Percentiles rank a stretch among this genome's conserved stretches.
These are phyloP conservation scores for Scytalidium lignicola DNA, from an alignment of 2,329 filamentous ascomycete species.

Conservation along the genomic window DNA sequence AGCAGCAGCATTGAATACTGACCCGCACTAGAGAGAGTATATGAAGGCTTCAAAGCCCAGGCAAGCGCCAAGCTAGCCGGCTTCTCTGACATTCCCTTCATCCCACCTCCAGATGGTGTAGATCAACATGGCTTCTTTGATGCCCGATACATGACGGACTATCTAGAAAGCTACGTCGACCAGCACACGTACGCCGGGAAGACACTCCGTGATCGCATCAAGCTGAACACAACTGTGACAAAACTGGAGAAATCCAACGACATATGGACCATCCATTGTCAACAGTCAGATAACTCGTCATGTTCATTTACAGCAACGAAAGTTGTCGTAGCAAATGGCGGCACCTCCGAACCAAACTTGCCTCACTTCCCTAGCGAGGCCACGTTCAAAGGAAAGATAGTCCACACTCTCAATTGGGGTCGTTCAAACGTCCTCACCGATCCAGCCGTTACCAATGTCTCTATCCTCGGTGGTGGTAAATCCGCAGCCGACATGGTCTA, in stretches of 20 bases:
- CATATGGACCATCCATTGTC: conserved; percentile 11
- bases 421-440: conserved; percentile 20
- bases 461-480: conserved; percentile 31
- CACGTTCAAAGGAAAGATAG: conserved; percentile 22
- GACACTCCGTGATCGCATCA: conserved; percentile 19
- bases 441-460: conserved; percentile 18
- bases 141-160: conserved; percentile 23
- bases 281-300: neutral
- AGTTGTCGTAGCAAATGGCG: too few species aligned
- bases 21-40: conserved; percentile 12
- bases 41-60: conserved; percentile 28
- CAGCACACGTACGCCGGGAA: conserved; percentile 10
- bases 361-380: conserved; percentile 25
- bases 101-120: conserved; percentile 19
- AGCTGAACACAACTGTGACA: conserved; percentile 14
- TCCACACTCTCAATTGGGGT: conserved; percentile 31
- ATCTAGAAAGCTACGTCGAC: conserved; percentile 21
- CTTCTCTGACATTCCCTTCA: conserved; percentile 27
- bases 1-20: too few species aligned
- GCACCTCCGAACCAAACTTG: neutral
- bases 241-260: conserved; percentile 15
- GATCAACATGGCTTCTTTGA: conserved; percentile 21
- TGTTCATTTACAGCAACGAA: too few species aligned
- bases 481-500: conserved; percentile 35
- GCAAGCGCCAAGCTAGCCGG: conserved; percentile 23